phyloP scores from a whole-genome alignment of 352 stramenopile genomes.

The Globisporangium viniferum region DNA sequence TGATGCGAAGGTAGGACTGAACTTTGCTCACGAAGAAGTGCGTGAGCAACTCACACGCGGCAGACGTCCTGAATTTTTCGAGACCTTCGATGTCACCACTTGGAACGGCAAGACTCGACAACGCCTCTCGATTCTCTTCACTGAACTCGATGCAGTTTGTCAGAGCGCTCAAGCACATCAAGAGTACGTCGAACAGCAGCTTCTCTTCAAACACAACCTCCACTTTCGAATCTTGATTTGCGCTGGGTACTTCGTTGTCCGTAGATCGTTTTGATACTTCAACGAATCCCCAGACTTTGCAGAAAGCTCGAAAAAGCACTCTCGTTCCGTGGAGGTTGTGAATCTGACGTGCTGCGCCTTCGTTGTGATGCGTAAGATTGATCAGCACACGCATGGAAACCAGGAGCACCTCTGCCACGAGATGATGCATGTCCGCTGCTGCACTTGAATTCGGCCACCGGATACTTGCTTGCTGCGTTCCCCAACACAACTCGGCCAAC shows the following conservation, averaged over 20 bases:
- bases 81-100: background rate
- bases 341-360: conserved; percentile 41
- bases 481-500: conserved; percentile 38
- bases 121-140: conserved; percentile 37
- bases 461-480: conserved; percentile 9
- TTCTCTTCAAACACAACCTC: conserved; percentile 29
- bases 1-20: conserved; percentile 47
- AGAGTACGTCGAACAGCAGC: conserved; percentile 48
- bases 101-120: conserved; percentile 25
- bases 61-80: conserved; percentile 6
- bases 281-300: conserved; percentile 22
- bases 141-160: conserved; percentile 71
- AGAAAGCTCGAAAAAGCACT: conserved; percentile 46
- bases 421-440: conserved; percentile 20
- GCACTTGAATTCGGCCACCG: conserved; percentile 16
- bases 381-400: conserved; percentile 57
- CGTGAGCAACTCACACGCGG: conserved; percentile 37
- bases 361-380: conserved; percentile 79
- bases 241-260: background rate
- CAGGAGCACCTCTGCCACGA: conserved; percentile 43
- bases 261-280: conserved; percentile 2
- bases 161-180: conserved; percentile 68
- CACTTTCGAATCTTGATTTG: background rate
- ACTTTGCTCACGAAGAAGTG: conserved; percentile 55
- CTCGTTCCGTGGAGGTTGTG: conserved; percentile 33